phyloP scores from a whole-genome alignment of 148 eudicot genomes.

The Suaeda aralocaspica region DNA sequence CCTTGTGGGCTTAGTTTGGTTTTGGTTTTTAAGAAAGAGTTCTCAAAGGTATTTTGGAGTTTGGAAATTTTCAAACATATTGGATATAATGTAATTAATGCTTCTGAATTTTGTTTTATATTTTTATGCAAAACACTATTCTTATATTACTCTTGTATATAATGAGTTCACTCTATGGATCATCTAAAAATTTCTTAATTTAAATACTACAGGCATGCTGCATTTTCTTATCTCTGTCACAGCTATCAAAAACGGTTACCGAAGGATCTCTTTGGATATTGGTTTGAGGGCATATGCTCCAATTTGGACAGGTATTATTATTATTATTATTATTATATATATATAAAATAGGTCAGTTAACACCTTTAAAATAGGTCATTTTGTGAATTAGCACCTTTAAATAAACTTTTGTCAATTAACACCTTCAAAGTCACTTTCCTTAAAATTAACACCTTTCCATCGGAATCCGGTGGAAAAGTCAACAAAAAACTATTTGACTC shows the following conservation, averaged over 20 bases:
- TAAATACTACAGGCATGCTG: constrained; percentile 70
- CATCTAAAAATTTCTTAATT: not conserved
- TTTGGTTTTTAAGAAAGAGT: not conserved
- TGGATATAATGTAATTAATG: not conserved
- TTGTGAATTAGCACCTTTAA: too few species aligned
- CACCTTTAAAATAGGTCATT: not conserved
- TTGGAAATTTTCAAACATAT: not conserved
- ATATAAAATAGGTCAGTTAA: constrained; percentile 11
- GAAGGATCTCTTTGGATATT: constrained; percentile 56
- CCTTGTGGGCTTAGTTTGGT: not conserved
- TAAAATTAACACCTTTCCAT: too few species aligned
- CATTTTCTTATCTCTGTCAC: constrained; percentile 52
- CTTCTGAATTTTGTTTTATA: not conserved
- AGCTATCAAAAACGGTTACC: constrained; percentile 51
- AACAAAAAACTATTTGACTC: not conserved
- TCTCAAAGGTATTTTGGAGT: not conserved
- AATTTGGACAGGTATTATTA: constrained; percentile 85
- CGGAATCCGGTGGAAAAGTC: too few species aligned
- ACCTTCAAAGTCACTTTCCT: not conserved
- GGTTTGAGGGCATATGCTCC: constrained; percentile 80
- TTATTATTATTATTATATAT: too few species aligned
- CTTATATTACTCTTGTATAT: too few species aligned
- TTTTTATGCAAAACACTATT: not conserved
- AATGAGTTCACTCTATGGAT: constrained; percentile 5
- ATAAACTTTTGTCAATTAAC: not conserved